Percentiles rank a stretch among this genome's conserved stretches.
Evolutionary conservation across 2,329 filamentous ascomycete species (phyloP).

Genomic region (Phoma sp.): DNA sequence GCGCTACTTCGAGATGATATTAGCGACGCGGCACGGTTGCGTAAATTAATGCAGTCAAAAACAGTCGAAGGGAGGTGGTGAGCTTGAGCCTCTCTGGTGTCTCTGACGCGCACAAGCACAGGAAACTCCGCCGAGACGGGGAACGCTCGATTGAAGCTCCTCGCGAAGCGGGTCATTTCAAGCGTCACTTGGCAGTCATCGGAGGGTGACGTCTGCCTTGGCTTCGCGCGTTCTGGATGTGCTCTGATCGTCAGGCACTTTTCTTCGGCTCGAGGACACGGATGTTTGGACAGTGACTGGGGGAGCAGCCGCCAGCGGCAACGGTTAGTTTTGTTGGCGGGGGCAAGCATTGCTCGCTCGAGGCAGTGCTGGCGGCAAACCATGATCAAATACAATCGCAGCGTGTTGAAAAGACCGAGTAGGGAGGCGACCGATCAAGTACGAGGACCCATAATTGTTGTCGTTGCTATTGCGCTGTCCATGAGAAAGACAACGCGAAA

Average conservation of each 20-base stretch:
- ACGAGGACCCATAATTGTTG: conserved; percentile 13
- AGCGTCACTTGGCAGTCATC: conserved; percentile 10
- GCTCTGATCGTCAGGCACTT: conserved; percentile 13
- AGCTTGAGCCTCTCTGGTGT: conserved; percentile 5
- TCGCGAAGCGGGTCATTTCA: conserved; percentile 11
- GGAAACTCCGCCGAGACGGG: conserved; percentile 9
- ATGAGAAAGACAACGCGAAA: conserved; percentile 5
- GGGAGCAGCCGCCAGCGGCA: conserved; percentile 8
- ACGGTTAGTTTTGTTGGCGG: background rate
- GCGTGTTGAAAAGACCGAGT: background rate
- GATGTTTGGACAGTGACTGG: background rate
- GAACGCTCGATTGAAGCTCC: conserved; percentile 9
- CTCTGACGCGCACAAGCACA: conserved; percentile 7
- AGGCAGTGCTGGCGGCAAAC: conserved; percentile 24
- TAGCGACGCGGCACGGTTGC: background rate
- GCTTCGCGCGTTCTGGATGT: conserved; percentile 1
- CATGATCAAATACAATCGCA: background rate
- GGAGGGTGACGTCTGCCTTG: conserved; percentile 7
- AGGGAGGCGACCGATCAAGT: conserved; percentile 8
- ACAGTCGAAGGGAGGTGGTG: background rate
- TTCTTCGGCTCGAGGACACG: conserved; percentile 6
- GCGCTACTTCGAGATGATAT: background rate
- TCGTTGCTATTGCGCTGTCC: conserved; percentile 12
- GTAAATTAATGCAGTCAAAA: background rate
- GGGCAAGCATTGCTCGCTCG: conserved; percentile 3